A percentile compares a stretch with the other conserved stretches of the same genome.
Evolutionary conservation across 495 filamentous ascomycete genomes (phyloP).

Genomic region (Tuber umbilicatum): DNA sequence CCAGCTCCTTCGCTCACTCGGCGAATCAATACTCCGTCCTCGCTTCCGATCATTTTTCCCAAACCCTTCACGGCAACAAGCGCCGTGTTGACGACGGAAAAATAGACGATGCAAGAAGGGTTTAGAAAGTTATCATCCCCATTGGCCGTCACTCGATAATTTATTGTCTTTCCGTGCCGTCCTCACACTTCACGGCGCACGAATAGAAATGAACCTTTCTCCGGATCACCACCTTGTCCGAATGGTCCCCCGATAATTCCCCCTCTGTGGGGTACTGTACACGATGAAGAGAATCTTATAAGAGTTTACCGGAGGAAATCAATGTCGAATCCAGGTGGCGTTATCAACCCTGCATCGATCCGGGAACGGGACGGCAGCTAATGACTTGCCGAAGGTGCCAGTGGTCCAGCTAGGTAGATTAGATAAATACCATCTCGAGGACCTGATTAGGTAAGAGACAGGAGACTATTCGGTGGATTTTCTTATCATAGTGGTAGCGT

Average conservation of each 20-base stretch:
- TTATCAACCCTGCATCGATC: background rate
- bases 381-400: background rate
- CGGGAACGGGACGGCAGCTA: background rate
- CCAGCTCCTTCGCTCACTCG: background rate
- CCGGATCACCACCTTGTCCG: background rate
- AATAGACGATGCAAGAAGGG: background rate
- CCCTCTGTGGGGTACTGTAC: background rate
- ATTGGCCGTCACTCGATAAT: conserved; percentile 2
- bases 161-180: background rate
- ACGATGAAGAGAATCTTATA: too few species aligned
- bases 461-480: background rate
- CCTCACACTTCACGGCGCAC: background rate
- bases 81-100: background rate
- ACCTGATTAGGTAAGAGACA: background rate
- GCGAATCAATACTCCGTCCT: background rate
- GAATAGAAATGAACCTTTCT: background rate
- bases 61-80: background rate
- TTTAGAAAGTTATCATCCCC: background rate
- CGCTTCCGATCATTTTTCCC: background rate
- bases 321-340: background rate
- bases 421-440: background rate
- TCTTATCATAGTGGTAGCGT: background rate
- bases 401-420: too few species aligned
- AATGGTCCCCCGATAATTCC: background rate
- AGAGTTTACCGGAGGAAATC: too few species aligned